Evolutionary conservation across 1,139 yeast species (phyloP), one percentile per base, ranked within the genome.

Genomic region (Hyphopichia fennica): DNA sequence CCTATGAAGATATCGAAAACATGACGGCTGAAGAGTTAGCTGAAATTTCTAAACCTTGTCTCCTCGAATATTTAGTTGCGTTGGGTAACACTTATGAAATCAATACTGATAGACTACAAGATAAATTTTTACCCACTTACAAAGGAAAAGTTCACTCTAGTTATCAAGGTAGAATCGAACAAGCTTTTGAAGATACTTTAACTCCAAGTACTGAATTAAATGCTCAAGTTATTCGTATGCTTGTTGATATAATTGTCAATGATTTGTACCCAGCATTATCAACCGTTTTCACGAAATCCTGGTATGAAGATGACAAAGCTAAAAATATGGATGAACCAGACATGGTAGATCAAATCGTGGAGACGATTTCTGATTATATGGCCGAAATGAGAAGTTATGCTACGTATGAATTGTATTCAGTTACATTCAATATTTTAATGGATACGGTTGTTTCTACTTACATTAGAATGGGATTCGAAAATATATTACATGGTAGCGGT

Each of bases 21-120:
- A 72, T 73, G 65, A 67, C 75, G 0, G 67, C 67, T 13, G 77
- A 75, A 38, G 70, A 76, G 40, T 69, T 74, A 28, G 72, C 72
- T 14, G 70, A 72, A n/a, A 73, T 77, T 23, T 82, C 88, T 1
- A 82, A 84, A 32, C 91, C 87, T 27, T 96, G 96, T 2, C 69
- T 89, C 37, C 73, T 86, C 34, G 96, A 90, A 56, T 90, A 90
- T 60, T 68, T 87, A 43, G 78, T 87, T 23, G 96, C 96, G 0
- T 73, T 88, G 29, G 95, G 95, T 2, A 90, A 90, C 48, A 70
- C 78, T 46, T 95, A 87, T 61, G 96, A 89, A 60, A 86, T 89
- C 65, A 82, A 87, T 52, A 87, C 91, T 17, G 95, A 93, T 19
- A 83, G 87, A 49, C 79, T 87, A 47, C 81, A 87, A 25, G 95